These are phyloP conservation scores for Apiotrichum mycotoxinovorans DNA, from an alignment of 1,284 basidiomycete genomes.

Conservation along the genomic window DNA sequence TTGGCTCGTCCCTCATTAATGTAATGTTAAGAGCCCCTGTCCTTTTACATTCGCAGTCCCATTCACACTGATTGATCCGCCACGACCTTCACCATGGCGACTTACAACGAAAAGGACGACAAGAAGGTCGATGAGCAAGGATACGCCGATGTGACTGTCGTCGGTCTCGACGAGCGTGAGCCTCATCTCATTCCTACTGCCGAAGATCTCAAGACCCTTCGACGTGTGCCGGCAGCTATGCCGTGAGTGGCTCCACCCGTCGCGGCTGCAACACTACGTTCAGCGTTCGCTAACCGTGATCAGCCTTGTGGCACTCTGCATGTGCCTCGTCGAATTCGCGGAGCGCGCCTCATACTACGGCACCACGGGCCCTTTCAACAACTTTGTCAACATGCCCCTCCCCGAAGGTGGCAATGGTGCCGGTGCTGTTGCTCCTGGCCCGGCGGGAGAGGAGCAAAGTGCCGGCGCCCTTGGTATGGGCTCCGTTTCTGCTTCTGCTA, in stretches of 20 bases:
- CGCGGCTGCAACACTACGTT: background rate
- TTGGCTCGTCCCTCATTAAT: no score
- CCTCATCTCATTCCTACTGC: slow-evolving; percentile 65
- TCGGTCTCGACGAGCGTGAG: slow-evolving; percentile 33
- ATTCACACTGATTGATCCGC: no score
- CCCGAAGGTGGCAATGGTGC: slow-evolving; percentile 61
- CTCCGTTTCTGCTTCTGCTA: slow-evolving; percentile 27
- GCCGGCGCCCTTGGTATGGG: slow-evolving; percentile 56
- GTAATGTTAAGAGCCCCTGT: no score
- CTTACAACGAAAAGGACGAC: background rate
- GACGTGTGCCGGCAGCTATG: slow-evolving; percentile 53
- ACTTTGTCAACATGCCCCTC: slow-evolving; percentile 51
- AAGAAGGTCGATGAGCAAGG: background rate
- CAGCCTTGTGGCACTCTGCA: slow-evolving; percentile 26
- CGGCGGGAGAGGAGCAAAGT: slow-evolving; percentile 55
- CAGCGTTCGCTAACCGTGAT: background rate
- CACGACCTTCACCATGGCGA: background rate
- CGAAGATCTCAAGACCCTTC: slow-evolving; percentile 61
- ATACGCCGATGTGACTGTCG: slow-evolving; percentile 12
- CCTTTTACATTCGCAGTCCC: no score
- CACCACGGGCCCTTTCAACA: slow-evolving; percentile 16
- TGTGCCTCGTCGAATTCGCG: slow-evolving; percentile 48
- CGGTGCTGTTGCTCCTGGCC: slow-evolving; percentile 67
- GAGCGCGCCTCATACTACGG: slow-evolving; percentile 35
- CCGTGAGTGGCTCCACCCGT: slow-evolving; percentile 2